Conservation (phyloP, 164 flowering plant species). For the Warburgia ugandensis region DNA sequence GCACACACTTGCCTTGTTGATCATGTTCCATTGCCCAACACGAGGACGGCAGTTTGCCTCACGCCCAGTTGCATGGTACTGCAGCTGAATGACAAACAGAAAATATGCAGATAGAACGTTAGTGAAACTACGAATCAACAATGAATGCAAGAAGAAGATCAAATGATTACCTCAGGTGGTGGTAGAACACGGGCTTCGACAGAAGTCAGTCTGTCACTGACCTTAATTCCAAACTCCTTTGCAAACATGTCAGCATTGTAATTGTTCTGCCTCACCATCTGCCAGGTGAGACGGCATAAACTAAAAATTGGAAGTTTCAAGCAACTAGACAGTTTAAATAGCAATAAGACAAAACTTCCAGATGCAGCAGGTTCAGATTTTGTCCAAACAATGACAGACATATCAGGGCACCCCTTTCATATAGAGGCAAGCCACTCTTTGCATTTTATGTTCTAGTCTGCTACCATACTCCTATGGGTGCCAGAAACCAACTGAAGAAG, state of each 20-base stretch:
- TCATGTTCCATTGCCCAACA: constrained; percentile 96
- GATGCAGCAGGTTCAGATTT: no score
- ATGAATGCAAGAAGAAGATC: neutral
- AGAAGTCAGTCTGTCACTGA: constrained; percentile 21
- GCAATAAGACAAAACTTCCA: no score
- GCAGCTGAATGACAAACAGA: constrained; percentile 47
- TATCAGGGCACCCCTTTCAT: no score
- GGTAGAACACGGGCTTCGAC: constrained; percentile 72
- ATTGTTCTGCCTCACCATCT: constrained; percentile 37
- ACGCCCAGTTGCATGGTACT: constrained; percentile 53
- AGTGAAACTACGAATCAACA: neutral
- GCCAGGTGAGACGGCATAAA: no score
- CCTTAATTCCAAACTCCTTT: constrained; percentile 60
- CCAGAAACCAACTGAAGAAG: no score
- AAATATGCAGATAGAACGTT: neutral
- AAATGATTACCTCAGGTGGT: constrained; percentile 51
- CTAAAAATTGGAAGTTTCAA: no score
- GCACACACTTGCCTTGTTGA: constrained; percentile 40
- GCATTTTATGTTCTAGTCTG: no score
- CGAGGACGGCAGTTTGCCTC: constrained; percentile 42
- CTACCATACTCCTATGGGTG: no score
- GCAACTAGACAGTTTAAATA: no score
- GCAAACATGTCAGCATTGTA: constrained; percentile 25
- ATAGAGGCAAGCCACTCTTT: no score
- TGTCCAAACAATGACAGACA: no score